phyloP scores from a whole-genome alignment of 2,329 filamentous ascomycete genomes.

The Colletotrichum tropicicola region DNA sequence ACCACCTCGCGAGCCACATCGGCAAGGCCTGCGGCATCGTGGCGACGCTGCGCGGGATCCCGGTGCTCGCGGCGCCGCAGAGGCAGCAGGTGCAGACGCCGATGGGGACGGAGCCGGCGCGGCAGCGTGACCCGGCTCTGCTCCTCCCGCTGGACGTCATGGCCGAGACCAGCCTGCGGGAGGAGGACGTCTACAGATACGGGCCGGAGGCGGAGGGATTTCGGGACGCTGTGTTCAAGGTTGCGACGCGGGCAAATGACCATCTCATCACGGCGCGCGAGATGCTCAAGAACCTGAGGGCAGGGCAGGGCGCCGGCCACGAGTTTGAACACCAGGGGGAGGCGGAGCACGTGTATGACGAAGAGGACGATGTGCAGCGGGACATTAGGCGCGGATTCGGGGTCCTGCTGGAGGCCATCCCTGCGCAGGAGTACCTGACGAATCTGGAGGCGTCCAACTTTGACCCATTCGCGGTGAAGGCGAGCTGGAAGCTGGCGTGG shows the following conservation, averaged over 20 bases:
- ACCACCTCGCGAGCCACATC: slow-evolving; percentile 94
- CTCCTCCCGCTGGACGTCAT: slow-evolving; percentile 90
- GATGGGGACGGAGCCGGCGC: slow-evolving; percentile 37
- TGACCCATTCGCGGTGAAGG: slow-evolving; percentile 76
- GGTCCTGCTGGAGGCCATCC: slow-evolving; percentile 81
- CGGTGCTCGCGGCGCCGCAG: slow-evolving; percentile 83
- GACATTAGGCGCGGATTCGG: slow-evolving; percentile 74
- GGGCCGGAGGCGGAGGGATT: slow-evolving; percentile 83
- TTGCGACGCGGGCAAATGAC: slow-evolving; percentile 94
- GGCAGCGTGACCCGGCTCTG: slow-evolving; percentile 61
- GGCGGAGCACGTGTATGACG: slow-evolving; percentile 67
- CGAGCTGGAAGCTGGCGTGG: slow-evolving; percentile 87
- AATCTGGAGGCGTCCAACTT: slow-evolving; percentile 84
- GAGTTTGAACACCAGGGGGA: slow-evolving; percentile 90
- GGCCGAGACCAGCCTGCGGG: slow-evolving; percentile 80
- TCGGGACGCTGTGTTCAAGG: slow-evolving; percentile 88
- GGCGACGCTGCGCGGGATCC: slow-evolving; percentile 86
- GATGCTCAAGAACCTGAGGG: slow-evolving; percentile 84
- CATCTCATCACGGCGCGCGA: slow-evolving; percentile 93
- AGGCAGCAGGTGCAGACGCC: slow-evolving; percentile 59
- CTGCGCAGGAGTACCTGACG: slow-evolving; percentile 81
- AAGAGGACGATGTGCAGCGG: slow-evolving; percentile 45
- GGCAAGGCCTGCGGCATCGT: slow-evolving; percentile 93
- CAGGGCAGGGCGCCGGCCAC: slow-evolving; percentile 79
- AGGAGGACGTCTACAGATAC: slow-evolving; percentile 88